Evolutionary conservation across 345 rosid species (phyloP), one percentile per base, ranked within the genome.

Genomic region (Psidium friedrichsthalianum): DNA sequence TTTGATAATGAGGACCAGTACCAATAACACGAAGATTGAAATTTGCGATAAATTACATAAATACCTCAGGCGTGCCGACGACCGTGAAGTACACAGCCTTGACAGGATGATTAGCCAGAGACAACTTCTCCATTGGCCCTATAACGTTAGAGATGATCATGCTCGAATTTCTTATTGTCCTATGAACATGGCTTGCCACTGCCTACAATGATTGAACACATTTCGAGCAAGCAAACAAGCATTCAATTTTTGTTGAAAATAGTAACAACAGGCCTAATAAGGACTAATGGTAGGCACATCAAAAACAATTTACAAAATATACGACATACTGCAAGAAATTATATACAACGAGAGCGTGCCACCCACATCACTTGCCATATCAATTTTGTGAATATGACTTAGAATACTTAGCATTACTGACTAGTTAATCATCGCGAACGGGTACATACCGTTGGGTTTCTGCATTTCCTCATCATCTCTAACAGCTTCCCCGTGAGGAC

Each of bases 41-140:
- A 89, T 54, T 18, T 24, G 11, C 14, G 11, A 24, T 25, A 57
- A 11, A 4, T 58, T 58, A 40, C 40, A 83, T 1, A 32, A 20
- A 9, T 88, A 93, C 95, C 90, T 90, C 90, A 64, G 93, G 93
- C 2, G 59, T 86, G 25, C 94, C 92, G 6, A 40, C 59, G 14
- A 89, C 88, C 87, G 89, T 85, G 56, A 90, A 92, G 78, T 92
- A 93, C 13, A 90, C 42, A 84, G 92, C 90, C 49, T 87, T 88
- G 29, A 93, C 20, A 4, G 92, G 95, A 88, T 90, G 91, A 82
- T 87, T 78, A 84, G 88, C 89, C 61, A 91, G 87, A 74, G 92
- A 86, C 93, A 90, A 90, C 53, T 51, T 29, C 82, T 93, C 94
- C 51, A 86, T 21, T 1, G 94, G 95, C 18, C 95, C 91, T 25